A percentile compares a stretch with the other conserved stretches of the same genome.
These are phyloP conservation scores for Chrysanthemum lavandulifolium DNA, from an alignment of 129 eudicot species.

Conservation along the genomic window DNA sequence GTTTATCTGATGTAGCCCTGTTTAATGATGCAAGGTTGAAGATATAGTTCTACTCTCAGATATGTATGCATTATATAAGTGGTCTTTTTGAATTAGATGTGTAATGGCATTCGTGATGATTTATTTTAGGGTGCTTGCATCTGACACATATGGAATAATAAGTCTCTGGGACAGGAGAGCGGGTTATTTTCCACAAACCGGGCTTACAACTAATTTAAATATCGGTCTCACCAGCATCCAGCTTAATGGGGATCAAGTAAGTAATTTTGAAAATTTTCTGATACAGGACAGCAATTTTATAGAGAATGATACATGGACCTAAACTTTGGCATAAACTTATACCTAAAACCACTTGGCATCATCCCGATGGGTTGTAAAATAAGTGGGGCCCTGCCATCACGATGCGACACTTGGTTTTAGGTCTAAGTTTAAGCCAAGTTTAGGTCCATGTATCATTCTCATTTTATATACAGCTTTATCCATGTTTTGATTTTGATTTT, in stretches of 20 bases:
- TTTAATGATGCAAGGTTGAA: conserved; percentile 61
- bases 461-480: conserved; percentile 1
- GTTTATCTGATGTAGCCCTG: conserved; percentile 75
- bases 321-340: no score
- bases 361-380: no score
- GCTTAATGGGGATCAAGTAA: conserved; percentile 74
- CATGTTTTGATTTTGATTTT: conserved; percentile 11
- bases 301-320: no score
- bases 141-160: conserved; percentile 64
- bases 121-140: conserved; percentile 73
- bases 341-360: no score
- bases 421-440: no score
- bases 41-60: not conserved
- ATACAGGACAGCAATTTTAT: not conserved
- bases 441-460: no score
- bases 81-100: not conserved
- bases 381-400: no score
- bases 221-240: conserved; percentile 73
- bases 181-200: conserved; percentile 64
- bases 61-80: not conserved
- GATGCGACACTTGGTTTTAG: no score
- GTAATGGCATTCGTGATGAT: conserved; percentile 7
- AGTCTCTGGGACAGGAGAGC: conserved; percentile 92
- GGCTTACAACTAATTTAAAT: conserved; percentile 51
- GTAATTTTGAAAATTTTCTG: not conserved